Base-by-base conservation (phyloP, 2,329 filamentous ascomycete genomes). In the Beauveria pseudobassiana region DNA sequence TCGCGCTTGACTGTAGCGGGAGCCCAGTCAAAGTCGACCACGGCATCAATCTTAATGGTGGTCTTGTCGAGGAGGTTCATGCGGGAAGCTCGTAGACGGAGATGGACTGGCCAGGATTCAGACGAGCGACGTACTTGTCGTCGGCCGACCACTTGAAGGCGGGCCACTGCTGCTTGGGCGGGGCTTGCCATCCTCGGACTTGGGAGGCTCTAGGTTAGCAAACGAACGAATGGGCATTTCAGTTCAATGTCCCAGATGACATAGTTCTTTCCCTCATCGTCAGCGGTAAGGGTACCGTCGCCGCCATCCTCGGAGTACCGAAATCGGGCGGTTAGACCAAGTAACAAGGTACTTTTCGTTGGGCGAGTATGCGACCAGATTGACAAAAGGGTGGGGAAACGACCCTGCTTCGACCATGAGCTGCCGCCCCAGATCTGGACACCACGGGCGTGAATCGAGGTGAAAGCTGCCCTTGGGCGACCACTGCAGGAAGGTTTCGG, bases 101-200 rank as follows among this genome's bases (percentile, higher is more conserved):
- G 71, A 99, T 96, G 61, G 90, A 91, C 68, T 92, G 86, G 67
- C 89, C 90, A 66, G 91, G 92, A 64, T 87, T 91, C 80, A 98
- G 87, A 65, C 95, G 87, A 24, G 95, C 95, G 64, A 98, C 93
- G 74, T 96, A 99, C 76, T 96, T 95, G 78, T 97, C 92, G 72
- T 99, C 95, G 3, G 95, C 82, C 34, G 95, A 98, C 95, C 95
- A 99, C 80, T 99, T 99, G 86, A 99, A 99, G 2, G 93, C 93
- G 26, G 95, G 95, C 95, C 95, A 99, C 72, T 95, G 90, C 69
- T 96, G 87, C 84, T 97, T 97, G 76, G 92, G 91, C 14, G 77
- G 77, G 77, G 76, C 82, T 96, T 96, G 43, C 78, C 77, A 54
- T 84, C 81, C 64, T 77, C 76, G 5, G 67, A 67, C 66, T 82